Conservation (phyloP, 768 basidiomycete species). For the Boletus fagicola region DNA sequence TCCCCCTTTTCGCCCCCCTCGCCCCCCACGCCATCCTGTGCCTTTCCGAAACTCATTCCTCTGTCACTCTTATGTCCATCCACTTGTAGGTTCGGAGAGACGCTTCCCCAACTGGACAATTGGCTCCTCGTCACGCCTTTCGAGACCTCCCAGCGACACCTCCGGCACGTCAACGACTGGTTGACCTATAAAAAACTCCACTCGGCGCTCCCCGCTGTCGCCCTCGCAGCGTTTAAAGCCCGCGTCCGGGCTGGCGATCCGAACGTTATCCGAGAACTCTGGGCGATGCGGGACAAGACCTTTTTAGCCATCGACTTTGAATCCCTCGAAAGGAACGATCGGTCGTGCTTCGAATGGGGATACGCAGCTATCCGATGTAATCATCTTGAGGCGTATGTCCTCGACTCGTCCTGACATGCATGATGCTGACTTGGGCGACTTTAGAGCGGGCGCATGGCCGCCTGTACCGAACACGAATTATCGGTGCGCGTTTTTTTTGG, state of each 20-base stretch:
- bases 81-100: constrained; percentile 61
- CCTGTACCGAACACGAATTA: constrained; percentile 75
- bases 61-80: neutral
- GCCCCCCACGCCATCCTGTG: neutral
- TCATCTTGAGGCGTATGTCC: constrained; percentile 63
- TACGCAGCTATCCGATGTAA: constrained; percentile 77
- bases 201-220: constrained; percentile 66
- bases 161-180: constrained; percentile 69
- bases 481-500: constrained; percentile 45
- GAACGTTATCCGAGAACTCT: constrained; percentile 60
- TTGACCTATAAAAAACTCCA: constrained; percentile 67
- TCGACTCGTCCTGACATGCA: neutral
- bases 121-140: constrained; percentile 67
- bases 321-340: constrained; percentile 69
- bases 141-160: constrained; percentile 63
- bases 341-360: constrained; percentile 73
- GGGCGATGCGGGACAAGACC: constrained; percentile 68
- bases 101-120: constrained; percentile 68
- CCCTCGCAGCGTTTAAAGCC: constrained; percentile 60
- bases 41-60: neutral
- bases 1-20: neutral
- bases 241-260: constrained; percentile 68
- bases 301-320: constrained; percentile 77
- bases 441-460: constrained; percentile 71
- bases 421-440: constrained; percentile 1